Evolutionary conservation across 1,284 basidiomycete species (phyloP), one percentile per base, ranked within the genome.

Genomic region (Xerocomus cyaneibrunnescens): DNA sequence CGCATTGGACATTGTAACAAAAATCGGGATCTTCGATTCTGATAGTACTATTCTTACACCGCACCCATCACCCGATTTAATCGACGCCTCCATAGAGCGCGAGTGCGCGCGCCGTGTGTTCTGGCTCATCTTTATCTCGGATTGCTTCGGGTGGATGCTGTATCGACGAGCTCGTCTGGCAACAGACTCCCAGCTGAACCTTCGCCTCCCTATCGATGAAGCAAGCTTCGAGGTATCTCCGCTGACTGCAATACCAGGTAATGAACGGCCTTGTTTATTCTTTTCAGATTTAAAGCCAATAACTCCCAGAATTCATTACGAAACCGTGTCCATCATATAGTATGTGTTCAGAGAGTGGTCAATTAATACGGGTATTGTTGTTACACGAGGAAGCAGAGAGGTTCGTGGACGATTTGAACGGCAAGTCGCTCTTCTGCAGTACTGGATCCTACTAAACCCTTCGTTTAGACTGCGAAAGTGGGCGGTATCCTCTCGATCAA

Each of bases 81-180:
- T 84, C 31, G 77, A 82, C 53, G 71, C 71, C 39, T 77, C 77
- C 52, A 81, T 86, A 57, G 83, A 88, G 61, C 81, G 81, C 50
- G 87, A 89, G 70, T 84, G 83, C 57, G 74, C 83, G 23, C 80
- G 88, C 44, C 81, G 88, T 48, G 81, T 87, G 52, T 89, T 90
- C 67, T 91, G 89, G 88, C 71, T 88, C 47, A 80, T 89, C 49
- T 81, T 84, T 62, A 70, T 83, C 49, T 68, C 78, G 48, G 80
- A 84, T 62, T 71, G 77, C 55, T 70, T 78, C 53, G 67, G 72
- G 25, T 74, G 75, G 52, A 75, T 81, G 50, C 74, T 78, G 57
- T 79, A 77, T 62, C 76, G 76, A 62, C 76, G 76, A 50, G 71
- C 73, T 17, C 74, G 76, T 41, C 67, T 74, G 14, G 74, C 79